Conservation (phyloP, 139 green algal species). For the Prasinococcaceae sp. region DNA sequence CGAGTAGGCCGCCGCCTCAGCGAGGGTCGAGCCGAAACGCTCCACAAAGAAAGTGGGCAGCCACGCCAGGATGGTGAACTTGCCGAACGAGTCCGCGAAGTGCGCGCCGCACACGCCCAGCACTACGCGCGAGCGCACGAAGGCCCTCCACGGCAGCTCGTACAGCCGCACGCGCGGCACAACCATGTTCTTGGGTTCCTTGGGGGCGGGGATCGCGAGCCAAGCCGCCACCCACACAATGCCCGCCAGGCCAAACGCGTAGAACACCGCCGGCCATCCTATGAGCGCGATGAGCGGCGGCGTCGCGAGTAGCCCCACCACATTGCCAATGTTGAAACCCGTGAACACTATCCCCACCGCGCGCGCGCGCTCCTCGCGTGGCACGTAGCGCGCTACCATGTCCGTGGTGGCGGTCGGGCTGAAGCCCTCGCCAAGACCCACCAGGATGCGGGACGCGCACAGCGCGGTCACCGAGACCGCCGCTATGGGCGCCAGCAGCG, state of each 20-base stretch:
- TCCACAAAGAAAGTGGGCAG: no score
- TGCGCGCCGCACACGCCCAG: no score
- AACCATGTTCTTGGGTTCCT: no score
- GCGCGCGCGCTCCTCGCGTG: background rate
- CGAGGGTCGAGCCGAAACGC: no score
- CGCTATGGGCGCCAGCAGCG: background rate
- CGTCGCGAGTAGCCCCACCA: background rate
- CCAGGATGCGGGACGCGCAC: background rate
- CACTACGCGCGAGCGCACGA: no score
- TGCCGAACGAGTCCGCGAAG: no score
- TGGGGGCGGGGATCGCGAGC: constrained; percentile 2
- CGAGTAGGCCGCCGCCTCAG: no score
- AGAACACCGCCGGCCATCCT: constrained; percentile 9
- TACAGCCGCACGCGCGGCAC: no score
- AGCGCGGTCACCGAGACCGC: background rate
- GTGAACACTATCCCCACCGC: constrained; percentile 1
- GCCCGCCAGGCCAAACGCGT: constrained; percentile 6
- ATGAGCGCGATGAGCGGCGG: background rate
- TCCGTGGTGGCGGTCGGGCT: constrained; percentile 3
- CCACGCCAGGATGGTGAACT: no score
- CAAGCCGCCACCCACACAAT: constrained; percentile 11
- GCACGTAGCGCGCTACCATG: constrained; percentile 12
- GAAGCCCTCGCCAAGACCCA: constrained; percentile 16
- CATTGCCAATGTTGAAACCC: constrained; percentile 3
- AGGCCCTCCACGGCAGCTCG: no score